Evolutionary conservation across 106 monocot species (phyloP), one percentile per base, ranked within the genome.

Genomic region (Dactylorhiza incarnata): DNA sequence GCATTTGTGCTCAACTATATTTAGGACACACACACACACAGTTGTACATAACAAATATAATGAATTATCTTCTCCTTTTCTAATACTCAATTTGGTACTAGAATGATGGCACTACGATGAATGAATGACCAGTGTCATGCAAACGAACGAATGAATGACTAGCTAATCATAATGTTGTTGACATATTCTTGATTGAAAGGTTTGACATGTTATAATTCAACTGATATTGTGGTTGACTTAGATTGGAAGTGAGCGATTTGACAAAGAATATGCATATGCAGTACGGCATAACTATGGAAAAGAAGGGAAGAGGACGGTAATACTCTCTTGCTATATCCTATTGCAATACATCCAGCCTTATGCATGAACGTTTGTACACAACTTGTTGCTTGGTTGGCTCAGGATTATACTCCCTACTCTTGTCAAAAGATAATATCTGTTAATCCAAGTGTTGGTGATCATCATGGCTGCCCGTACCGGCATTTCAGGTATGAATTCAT

Each of bases 371-470:
- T 51, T 22, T 11, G 25, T 61, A 49, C 14, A 24, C 65, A 50
- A 20, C 50, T 70, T 62, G 15, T 58, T 76, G 15, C 48, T 84
- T 49, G 15, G 0, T 26, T 72, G 78, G 3, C 72, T 75, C 79
- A 99, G 99, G 99, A 99, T 86, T 99, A 94, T 73, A 94, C 91
- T 49, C 91, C 97, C 10, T 99, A 85, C 75, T 89, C 99, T 13
- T 99, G 99, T 83, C 99, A 99, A 79, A 99, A 92, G 82, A 88
- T 99, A 45, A 99, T 99, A 59, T 94, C 89, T 48, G 83, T 84
- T 15, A 89, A 89, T 47, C 86, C 94, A 58, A 80, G 85, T 56
- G 77, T 82, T 82, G 99, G 94, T 17, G 94, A 99, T 85, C 94
- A 94, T 58, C 91, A 93, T 83, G 97, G 97, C 45, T 99, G 93